A percentile compares a stretch with the other conserved stretches of the same genome.
Conservation (phyloP, 768 basidiomycete species). For the Exidia glandulosa region DNA sequence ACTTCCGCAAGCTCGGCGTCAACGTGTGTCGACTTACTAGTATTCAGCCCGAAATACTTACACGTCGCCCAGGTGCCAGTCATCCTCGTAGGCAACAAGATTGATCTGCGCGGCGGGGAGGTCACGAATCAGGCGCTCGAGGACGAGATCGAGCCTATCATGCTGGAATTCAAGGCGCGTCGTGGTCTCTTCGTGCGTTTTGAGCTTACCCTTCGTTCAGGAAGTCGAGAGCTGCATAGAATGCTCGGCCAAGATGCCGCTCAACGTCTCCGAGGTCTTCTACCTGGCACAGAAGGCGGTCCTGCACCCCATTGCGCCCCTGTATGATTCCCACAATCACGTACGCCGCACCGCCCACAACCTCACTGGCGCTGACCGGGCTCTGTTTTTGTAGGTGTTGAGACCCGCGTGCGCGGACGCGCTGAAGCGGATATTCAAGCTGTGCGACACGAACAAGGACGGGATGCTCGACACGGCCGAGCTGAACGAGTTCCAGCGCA, state of each 20-base stretch:
- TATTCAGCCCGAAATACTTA: constrained; percentile 2
- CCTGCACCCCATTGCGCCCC: constrained; percentile 87
- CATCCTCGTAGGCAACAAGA: constrained; percentile 97
- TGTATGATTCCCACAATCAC: constrained; percentile 95
- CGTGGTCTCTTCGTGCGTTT: background rate
- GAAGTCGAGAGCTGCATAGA: constrained; percentile 98
- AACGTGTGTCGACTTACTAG: constrained; percentile 48
- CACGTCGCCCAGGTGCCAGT: constrained; percentile 69
- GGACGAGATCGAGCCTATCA: constrained; percentile 91
- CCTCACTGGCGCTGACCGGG: background rate
- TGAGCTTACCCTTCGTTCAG: constrained; percentile 29
- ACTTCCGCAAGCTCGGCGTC: constrained; percentile 88
- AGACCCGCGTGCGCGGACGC: constrained; percentile 89
- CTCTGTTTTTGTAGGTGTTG: constrained; percentile 61
- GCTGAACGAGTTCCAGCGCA: constrained; percentile 95
- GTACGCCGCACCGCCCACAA: constrained; percentile 32
- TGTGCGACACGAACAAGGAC: constrained; percentile 92
- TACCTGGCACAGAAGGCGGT: constrained; percentile 99
- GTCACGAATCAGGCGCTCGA: constrained; percentile 91
- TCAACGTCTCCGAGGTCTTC: constrained; percentile 95
- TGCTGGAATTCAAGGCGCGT: constrained; percentile 93
- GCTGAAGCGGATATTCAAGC: constrained; percentile 86
- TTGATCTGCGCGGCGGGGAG: constrained; percentile 85
- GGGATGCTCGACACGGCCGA: constrained; percentile 82
- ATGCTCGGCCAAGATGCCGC: constrained; percentile 80